These are phyloP conservation scores for Pavlovales sp. DNA, from an alignment of 208 protist genomes.

Conservation along the genomic window DNA sequence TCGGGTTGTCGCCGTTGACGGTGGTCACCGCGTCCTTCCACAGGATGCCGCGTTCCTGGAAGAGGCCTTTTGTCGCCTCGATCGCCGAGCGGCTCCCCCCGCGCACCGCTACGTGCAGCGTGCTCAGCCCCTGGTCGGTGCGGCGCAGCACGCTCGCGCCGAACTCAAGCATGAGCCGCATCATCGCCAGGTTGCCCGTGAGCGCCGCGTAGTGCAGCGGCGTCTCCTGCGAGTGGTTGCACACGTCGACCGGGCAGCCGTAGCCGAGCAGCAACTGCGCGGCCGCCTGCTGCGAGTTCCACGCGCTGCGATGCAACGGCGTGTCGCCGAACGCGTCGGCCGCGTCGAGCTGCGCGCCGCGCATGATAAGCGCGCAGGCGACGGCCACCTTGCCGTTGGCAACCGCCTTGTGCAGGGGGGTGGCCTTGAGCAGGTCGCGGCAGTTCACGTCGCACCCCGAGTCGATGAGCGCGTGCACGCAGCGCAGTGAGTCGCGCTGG, in stretches of 20 bases:
- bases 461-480: background rate
- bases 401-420: background rate
- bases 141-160: background rate
- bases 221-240: background rate
- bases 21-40: background rate
- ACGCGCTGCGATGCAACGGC: background rate
- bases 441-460: background rate
- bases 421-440: background rate
- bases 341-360: background rate
- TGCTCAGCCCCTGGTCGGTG: background rate
- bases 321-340: background rate
- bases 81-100: conserved; percentile 1
- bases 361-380: background rate
- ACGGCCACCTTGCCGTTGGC: background rate
- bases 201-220: background rate
- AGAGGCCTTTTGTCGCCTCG: background rate
- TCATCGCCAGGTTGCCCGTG: background rate
- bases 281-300: background rate
- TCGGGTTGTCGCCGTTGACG: background rate
- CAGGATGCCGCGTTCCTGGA: background rate
- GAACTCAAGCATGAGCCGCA: background rate
- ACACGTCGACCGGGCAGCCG: background rate
- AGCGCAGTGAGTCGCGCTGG: background rate
- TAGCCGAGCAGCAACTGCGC: background rate
- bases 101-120: background rate